Conservation (phyloP, 257 asterid species). For the Penstemon davidsonii region DNA sequence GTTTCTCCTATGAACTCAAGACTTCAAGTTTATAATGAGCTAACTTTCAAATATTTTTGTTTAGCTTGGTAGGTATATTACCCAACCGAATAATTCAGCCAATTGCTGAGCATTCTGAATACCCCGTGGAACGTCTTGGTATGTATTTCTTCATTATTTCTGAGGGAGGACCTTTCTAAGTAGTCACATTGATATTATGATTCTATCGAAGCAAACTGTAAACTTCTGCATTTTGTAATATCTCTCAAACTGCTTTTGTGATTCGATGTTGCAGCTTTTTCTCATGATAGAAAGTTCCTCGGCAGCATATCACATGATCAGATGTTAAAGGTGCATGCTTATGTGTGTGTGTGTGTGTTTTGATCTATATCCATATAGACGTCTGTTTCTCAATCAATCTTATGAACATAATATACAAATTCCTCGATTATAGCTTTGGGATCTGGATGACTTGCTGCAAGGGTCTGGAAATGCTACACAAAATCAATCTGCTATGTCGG, state of each 20-base stretch:
- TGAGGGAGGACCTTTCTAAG: slow-evolving; percentile 59
- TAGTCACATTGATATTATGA: slow-evolving; percentile 35
- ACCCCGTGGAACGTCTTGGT: slow-evolving; percentile 93
- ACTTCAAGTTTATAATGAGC: slow-evolving; percentile 6
- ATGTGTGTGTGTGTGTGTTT: neutral
- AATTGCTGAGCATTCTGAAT: slow-evolving; percentile 86
- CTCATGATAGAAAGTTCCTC: slow-evolving; percentile 81
- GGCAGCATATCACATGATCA: slow-evolving; percentile 94
- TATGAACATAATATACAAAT: neutral
- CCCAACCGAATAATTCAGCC: slow-evolving; percentile 95
- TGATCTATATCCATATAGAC: neutral
- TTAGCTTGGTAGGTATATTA: slow-evolving; percentile 78
- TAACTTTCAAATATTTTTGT: slow-evolving; percentile 27
- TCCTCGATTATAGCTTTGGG: slow-evolving; percentile 56
- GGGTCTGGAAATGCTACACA: slow-evolving; percentile 42
- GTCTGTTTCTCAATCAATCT: neutral
- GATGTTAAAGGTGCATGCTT: slow-evolving; percentile 50
- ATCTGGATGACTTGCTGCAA: slow-evolving; percentile 74
- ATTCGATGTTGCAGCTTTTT: slow-evolving; percentile 61
- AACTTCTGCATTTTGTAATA: too few species aligned
- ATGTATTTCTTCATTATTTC: slow-evolving; percentile 31
- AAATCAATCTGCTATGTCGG: slow-evolving; percentile 44
- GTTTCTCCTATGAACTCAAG: slow-evolving; percentile 26
- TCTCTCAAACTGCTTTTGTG: slow-evolving; percentile 13
- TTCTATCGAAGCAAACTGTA: too few species aligned